phyloP scores from a whole-genome alignment of 345 rosid species.

The Raphanus sativus region DNA sequence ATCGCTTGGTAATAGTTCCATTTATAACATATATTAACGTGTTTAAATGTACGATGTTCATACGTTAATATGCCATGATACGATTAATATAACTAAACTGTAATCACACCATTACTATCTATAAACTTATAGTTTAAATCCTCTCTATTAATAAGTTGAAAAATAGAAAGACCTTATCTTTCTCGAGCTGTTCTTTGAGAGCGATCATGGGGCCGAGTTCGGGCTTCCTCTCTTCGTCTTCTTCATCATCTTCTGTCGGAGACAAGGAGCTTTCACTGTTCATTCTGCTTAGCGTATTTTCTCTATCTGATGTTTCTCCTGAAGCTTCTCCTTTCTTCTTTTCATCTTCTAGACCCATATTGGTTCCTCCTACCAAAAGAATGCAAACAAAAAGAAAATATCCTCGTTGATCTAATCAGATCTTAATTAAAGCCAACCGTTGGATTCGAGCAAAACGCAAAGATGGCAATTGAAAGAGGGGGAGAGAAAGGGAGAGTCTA shows the following conservation, averaged over 20 bases:
- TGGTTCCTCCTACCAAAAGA: slow-evolving; percentile 11
- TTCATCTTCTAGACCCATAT: slow-evolving; percentile 34
- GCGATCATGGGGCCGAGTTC: slow-evolving; percentile 44
- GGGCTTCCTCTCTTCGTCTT: slow-evolving; percentile 31
- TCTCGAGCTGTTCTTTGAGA: not conserved
- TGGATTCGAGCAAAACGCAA: slow-evolving; percentile 1
- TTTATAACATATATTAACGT: not conserved
- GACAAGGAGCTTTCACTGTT: slow-evolving; percentile 39
- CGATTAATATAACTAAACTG: not conserved
- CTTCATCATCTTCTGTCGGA: slow-evolving; percentile 40
- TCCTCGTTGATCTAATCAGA: slow-evolving; percentile 11
- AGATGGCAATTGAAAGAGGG: slow-evolving; percentile 26
- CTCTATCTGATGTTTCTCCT: slow-evolving; percentile 31
- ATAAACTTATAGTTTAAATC: not conserved
- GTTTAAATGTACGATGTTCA: not conserved
- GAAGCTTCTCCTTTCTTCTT: slow-evolving; percentile 25
- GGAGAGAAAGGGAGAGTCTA: not conserved
- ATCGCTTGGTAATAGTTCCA: not conserved
- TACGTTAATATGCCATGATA: not conserved
- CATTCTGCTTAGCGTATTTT: slow-evolving; percentile 28
- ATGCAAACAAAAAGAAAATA: not conserved
- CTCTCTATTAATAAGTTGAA: not conserved
- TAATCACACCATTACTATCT: not conserved
- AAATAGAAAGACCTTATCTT: not conserved
- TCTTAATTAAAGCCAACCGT: not conserved